Conservation (phyloP, 352 stramenopile species). For the Phytophthora hybrid region DNA sequence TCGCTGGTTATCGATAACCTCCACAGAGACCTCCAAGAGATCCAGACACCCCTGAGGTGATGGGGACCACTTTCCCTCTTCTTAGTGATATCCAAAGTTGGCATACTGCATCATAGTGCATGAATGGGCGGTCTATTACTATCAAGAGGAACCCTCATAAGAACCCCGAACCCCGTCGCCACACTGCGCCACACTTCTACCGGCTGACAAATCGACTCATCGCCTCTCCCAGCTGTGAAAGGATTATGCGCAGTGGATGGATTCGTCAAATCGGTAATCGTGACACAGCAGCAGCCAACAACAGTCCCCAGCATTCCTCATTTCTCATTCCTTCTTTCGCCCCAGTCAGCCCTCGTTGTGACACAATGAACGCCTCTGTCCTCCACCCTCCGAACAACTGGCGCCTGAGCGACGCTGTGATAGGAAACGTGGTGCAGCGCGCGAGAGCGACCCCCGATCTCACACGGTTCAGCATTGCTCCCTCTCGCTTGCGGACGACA, state of each 20-base stretch:
- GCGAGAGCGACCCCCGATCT: neutral
- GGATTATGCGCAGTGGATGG: neutral
- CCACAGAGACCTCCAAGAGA: too few relatives aligned
- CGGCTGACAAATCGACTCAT: neutral
- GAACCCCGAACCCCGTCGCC: neutral
- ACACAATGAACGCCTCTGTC: slow-evolving; percentile 2
- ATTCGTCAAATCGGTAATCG: slow-evolving; percentile 3
- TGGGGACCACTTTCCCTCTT: too few relatives aligned
- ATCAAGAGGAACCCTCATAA: neutral
- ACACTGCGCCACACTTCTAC: neutral
- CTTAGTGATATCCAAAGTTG: too few relatives aligned
- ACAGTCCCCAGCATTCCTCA: neutral
- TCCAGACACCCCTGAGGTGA: too few relatives aligned
- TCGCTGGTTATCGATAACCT: too few relatives aligned
- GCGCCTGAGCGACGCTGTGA: neutral
- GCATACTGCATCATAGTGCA: neutral
- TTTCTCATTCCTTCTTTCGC: neutral
- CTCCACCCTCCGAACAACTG: neutral
- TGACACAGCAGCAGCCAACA: neutral
- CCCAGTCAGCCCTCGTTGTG: neutral
- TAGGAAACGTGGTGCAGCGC: neutral
- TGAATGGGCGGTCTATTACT: neutral
- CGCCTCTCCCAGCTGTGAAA: neutral
- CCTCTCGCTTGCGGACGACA: neutral
- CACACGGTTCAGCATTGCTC: neutral